Evolutionary conservation across 495 filamentous ascomycete genomes (phyloP), one percentile per base, ranked within the genome.

Genomic region (Chaetomium cochliodes): DNA sequence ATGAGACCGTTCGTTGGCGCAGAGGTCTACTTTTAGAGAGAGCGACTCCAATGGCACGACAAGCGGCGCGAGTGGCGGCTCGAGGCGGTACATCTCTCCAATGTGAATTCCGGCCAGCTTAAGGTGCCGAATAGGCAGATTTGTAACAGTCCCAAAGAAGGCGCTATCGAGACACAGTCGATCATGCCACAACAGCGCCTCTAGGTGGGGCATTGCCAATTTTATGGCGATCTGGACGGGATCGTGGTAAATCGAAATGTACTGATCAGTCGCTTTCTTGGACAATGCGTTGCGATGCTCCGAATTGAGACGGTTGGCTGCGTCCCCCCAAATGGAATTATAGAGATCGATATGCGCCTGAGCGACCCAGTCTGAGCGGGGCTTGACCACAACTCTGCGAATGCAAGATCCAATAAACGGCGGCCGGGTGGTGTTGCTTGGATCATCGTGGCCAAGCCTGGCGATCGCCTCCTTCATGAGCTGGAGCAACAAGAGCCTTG

Each of bases 361-460:
- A 49, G 46, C 46, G 46, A 49, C 46, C 46, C 46, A 49, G 6
- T 49, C 20, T 49, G 46, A n/a, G 18, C 46, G 46, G 46, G 46
- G 46, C 46, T 49, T 20, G 46, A 49, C 46, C 46, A 22, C 46
- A 49, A 49, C 46, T 49, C 46, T 15, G 46, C 46, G 46, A 49
- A 49, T 49, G 46, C 46, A 49, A 49, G 46, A n/a, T 49, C 46
- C 46, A 49, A 49, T 49, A n/a, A n/a, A 49, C n/a, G 46, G 46
- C 46, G 46, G 46, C 15, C 46, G 46, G n/a, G 46, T 49, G 46
- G 46, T 20, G 46, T n/a, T 22, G 46, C 46, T 49, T 49, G 46
- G 46, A n/a, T 49, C 46, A n/a, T 49, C 46, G 15, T 49, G 46
- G 20, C 46, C 46, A n/a, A 49, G 46, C 46, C 46, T 49, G 46